A percentile compares a stretch with the other conserved stretches of the same genome.
phyloP scores from a whole-genome alignment of 2,329 filamentous ascomycete genomes.

The Talaromyces sp. region DNA sequence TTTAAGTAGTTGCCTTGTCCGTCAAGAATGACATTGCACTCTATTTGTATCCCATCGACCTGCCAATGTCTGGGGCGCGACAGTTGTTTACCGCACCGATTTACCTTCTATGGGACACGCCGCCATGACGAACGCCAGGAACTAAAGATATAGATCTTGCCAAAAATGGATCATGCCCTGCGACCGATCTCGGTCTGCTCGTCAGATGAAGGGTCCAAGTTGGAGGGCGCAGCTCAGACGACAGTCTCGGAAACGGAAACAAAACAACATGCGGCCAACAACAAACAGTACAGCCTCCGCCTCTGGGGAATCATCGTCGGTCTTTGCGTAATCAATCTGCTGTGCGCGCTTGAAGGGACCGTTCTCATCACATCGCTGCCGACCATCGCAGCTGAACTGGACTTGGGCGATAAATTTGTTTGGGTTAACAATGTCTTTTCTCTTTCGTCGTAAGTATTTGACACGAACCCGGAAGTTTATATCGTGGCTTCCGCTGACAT shows the following conservation, averaged over 20 bases:
- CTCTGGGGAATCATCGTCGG: constrained; percentile 18
- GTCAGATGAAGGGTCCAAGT: neutral
- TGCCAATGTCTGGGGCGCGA: neutral
- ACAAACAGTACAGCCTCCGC: neutral
- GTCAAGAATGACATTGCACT: neutral
- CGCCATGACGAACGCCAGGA: neutral
- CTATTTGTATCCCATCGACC: neutral
- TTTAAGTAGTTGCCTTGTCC: neutral
- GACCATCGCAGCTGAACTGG: constrained; percentile 29
- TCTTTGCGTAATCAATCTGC: constrained; percentile 22
- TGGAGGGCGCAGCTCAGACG: neutral
- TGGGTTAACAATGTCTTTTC: constrained; percentile 32
- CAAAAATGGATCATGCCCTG: neutral
- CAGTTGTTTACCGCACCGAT: neutral
- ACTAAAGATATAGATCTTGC: neutral
- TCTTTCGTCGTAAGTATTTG: constrained; percentile 17
- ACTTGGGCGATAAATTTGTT: constrained; percentile 26
- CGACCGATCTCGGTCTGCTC: neutral
- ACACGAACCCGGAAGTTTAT: neutral
- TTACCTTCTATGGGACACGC: neutral
- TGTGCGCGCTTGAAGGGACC: constrained; percentile 33
- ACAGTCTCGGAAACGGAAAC: neutral
- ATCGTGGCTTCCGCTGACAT: neutral
- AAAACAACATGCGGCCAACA: neutral
- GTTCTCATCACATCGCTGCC: constrained; percentile 39